A percentile compares a stretch with the other conserved stretches of the same genome.
phyloP scores from a whole-genome alignment of 2,329 filamentous ascomycete species.

The Basipetospora sp. region DNA sequence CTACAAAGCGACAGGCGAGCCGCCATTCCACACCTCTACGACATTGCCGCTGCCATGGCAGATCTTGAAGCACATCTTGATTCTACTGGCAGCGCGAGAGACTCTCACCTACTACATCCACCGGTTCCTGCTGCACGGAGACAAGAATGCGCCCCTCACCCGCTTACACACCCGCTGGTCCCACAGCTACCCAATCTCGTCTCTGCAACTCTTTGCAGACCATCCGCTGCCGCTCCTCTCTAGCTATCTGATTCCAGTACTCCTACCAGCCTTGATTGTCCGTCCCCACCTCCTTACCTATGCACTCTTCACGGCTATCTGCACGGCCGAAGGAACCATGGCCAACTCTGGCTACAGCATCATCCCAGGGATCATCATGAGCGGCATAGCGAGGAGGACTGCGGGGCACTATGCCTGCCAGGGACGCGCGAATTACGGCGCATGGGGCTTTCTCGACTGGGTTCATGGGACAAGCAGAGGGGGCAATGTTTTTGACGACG shows the following conservation, averaged over 20 bases:
- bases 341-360: slow-evolving; percentile 53
- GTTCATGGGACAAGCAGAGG: slow-evolving; percentile 39
- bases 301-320: slow-evolving; percentile 46
- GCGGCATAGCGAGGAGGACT: slow-evolving; percentile 31
- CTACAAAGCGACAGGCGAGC: slow-evolving; percentile 17
- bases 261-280: slow-evolving; percentile 48
- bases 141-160: slow-evolving; percentile 19
- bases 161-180: slow-evolving; percentile 28
- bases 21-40: slow-evolving; percentile 33
- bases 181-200: slow-evolving; percentile 40
- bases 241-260: slow-evolving; percentile 48
- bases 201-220: slow-evolving; percentile 50
- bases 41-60: slow-evolving; percentile 39
- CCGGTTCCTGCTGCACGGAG: slow-evolving; percentile 51
- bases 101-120: slow-evolving; percentile 60
- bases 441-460: slow-evolving; percentile 51
- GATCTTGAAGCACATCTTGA: slow-evolving; percentile 31
- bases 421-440: slow-evolving; percentile 45
- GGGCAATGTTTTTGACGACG: slow-evolving; percentile 36
- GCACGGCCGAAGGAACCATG: slow-evolving; percentile 52
- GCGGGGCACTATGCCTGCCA: slow-evolving; percentile 26
- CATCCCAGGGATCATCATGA: slow-evolving; percentile 37
- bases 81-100: slow-evolving; percentile 34
- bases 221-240: slow-evolving; percentile 52
- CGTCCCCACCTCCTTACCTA: slow-evolving; percentile 61